Base-by-base conservation (phyloP, 2,329 filamentous ascomycete species). In the Paramyrothecium roridum region DNA sequence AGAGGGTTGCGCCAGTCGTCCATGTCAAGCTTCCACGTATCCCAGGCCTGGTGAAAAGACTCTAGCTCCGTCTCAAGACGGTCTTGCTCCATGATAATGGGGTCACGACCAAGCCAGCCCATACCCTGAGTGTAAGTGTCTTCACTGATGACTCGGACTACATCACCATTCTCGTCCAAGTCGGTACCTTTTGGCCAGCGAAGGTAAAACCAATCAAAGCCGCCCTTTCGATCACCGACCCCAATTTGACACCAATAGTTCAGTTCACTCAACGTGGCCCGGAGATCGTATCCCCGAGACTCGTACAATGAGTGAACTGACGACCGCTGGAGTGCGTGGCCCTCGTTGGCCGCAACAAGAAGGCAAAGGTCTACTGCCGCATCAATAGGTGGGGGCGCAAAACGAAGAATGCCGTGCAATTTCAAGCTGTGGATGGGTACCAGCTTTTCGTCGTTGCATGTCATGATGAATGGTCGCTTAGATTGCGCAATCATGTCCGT, bases 201-300 rank as follows among this genome's bases (percentile, higher is more conserved):
- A 50, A 88, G 84, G 62, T 89, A 86, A 63, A 96, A 90, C 93
- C 96, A 99, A 64, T 93, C 90, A 48, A 96, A 82, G 0, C 95
- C 93, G 20, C 90, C 89, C 62, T 89, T 89, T n/a, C 85, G 80
- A 67, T 96, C 95, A 6, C 95, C 96, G 11, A 99, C 85, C 0
- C 89, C 91, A 73, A 98, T 92, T 69, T 99, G 95, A 69, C 96
- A 99, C 93, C 93, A 99, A 68, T 96, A 95, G 68, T 96, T 88
- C 26, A 99, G 80, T 58, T 98, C 92, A 54, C 82, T 86, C 50
- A 99, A 84, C 2, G 88, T 87, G 21, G 88, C 91, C 54, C 95
- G 86, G 13, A 99, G 75, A 68, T 99, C 95, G 26, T 80, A 73
- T 2, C 80, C 70, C 53, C 89, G 88, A 16, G 84, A 84, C 53